These are phyloP conservation scores for Stentor roeselii DNA, from an alignment of 73 alveolate genomes.

Conservation along the genomic window DNA sequence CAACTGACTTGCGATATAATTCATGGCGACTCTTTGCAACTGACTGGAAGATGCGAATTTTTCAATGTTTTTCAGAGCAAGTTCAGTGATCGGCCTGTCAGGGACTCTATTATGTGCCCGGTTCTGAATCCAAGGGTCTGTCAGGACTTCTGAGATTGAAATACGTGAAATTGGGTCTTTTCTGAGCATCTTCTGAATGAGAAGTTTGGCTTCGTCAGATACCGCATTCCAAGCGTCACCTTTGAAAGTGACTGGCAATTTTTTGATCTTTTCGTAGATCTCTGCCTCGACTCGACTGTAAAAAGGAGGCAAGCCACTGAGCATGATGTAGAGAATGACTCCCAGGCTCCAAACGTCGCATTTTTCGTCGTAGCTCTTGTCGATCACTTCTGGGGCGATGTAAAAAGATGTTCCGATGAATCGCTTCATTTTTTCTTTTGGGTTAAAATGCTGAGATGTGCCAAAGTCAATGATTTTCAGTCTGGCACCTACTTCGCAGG, in stretches of 20 bases:
- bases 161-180: slow-evolving; percentile 50
- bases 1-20: slow-evolving; percentile 52
- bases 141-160: slow-evolving; percentile 40
- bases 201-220: slow-evolving; percentile 53
- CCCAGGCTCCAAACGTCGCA: slow-evolving; percentile 67
- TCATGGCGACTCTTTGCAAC: slow-evolving; percentile 54
- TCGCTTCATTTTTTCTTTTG: slow-evolving; percentile 33
- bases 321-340: slow-evolving; percentile 48
- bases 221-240: slow-evolving; percentile 47
- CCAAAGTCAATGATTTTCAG: slow-evolving; percentile 88
- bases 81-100: slow-evolving; percentile 25
- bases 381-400: slow-evolving; percentile 62
- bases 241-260: slow-evolving; percentile 14
- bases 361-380: slow-evolving; percentile 50
- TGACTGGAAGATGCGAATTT: slow-evolving; percentile 31
- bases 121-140: slow-evolving; percentile 46
- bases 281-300: slow-evolving; percentile 39
- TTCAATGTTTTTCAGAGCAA: slow-evolving; percentile 28
- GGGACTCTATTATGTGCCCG: slow-evolving; percentile 28
- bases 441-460: slow-evolving; percentile 30
- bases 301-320: slow-evolving; percentile 47
- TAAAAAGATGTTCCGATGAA: slow-evolving; percentile 45
- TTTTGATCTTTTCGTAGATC: slow-evolving; percentile 43
- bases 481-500: slow-evolving; percentile 59
- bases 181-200: slow-evolving; percentile 38